A percentile compares a stretch with the other conserved stretches of the same genome.
These are phyloP conservation scores for Fusarium foetens DNA, from an alignment of 2,329 filamentous ascomycete genomes.

Conservation along the genomic window DNA sequence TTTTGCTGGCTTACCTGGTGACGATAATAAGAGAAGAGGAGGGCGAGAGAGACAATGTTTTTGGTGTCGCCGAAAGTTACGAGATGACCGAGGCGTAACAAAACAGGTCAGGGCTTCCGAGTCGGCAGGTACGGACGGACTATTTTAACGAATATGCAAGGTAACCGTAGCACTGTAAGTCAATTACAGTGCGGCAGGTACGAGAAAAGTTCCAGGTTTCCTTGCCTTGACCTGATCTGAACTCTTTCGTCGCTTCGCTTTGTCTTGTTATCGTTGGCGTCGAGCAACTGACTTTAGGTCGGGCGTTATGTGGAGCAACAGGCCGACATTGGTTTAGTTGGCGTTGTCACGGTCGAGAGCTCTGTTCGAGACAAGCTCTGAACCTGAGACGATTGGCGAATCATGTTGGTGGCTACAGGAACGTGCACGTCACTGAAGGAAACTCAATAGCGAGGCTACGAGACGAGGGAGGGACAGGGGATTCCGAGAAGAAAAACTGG, in stretches of 20 bases:
- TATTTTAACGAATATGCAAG: slow-evolving; percentile 6
- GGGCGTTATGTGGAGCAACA: slow-evolving; percentile 24
- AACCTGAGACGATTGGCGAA: slow-evolving; percentile 30
- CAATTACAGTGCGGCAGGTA: neutral
- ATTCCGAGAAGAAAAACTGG: neutral
- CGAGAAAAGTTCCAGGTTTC: slow-evolving; percentile 15
- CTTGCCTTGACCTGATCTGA: slow-evolving; percentile 20
- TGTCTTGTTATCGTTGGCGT: slow-evolving; percentile 22
- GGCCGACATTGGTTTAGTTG: slow-evolving; percentile 16
- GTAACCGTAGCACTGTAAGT: neutral
- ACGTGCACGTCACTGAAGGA: slow-evolving; percentile 36
- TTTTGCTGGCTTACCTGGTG: slow-evolving; percentile 34
- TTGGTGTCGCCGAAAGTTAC: slow-evolving; percentile 17
- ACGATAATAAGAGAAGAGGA: slow-evolving; percentile 5
- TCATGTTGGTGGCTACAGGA: slow-evolving; percentile 12
- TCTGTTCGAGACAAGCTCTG: slow-evolving; percentile 31
- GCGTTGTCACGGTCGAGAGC: slow-evolving; percentile 16
- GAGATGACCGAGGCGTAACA: slow-evolving; percentile 17
- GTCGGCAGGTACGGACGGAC: slow-evolving; percentile 15
- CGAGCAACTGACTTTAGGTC: slow-evolving; percentile 18
- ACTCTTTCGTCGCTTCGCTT: slow-evolving; percentile 7
- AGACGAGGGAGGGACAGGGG: neutral
- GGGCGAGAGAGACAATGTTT: slow-evolving; percentile 20
- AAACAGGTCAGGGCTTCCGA: slow-evolving; percentile 11
- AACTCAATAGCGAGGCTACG: slow-evolving; percentile 15